Evolutionary conservation across 306 rosid species (phyloP).

Genomic region (Pterocarpus santalinus): DNA sequence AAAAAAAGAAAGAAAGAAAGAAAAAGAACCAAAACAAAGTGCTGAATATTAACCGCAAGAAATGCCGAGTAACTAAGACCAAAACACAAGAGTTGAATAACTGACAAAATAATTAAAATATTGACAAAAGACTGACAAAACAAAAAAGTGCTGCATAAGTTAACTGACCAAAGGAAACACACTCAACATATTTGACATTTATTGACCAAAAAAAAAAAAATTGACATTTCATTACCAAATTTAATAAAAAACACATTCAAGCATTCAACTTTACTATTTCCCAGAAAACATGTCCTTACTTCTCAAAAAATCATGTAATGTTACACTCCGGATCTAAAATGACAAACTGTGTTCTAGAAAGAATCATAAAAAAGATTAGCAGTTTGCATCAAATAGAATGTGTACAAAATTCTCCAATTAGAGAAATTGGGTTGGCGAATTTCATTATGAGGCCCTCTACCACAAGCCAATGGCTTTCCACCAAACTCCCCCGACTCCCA

Average conservation of each 20-base stretch:
- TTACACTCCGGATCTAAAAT: slow-evolving; percentile 50
- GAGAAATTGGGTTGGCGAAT: slow-evolving; percentile 42
- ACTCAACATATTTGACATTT: no score
- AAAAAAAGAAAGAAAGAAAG: no score
- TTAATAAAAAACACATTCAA: slow-evolving; percentile 13
- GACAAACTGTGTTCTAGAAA: slow-evolving; percentile 51
- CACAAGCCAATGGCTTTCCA: slow-evolving; percentile 94
- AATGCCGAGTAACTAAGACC: no score
- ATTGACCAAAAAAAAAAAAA: no score
- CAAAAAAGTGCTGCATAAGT: no score
- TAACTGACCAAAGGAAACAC: no score
- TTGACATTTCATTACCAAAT: not conserved
- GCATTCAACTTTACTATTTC: slow-evolving; percentile 42
- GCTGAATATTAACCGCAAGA: no score
- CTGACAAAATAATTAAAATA: no score
- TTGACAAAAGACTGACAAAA: no score
- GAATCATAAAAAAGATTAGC: slow-evolving; percentile 46
- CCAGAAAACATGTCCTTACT: slow-evolving; percentile 41
- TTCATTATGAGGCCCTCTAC: slow-evolving; percentile 56
- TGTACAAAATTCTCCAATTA: slow-evolving; percentile 44
- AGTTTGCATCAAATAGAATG: slow-evolving; percentile 53
- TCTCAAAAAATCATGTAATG: slow-evolving; percentile 49
- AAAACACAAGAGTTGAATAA: no score
- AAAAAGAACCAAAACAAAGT: no score
- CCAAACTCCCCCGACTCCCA: slow-evolving; percentile 90